phyloP scores from a whole-genome alignment of 257 asterid species.

The Petunia axillaris region DNA sequence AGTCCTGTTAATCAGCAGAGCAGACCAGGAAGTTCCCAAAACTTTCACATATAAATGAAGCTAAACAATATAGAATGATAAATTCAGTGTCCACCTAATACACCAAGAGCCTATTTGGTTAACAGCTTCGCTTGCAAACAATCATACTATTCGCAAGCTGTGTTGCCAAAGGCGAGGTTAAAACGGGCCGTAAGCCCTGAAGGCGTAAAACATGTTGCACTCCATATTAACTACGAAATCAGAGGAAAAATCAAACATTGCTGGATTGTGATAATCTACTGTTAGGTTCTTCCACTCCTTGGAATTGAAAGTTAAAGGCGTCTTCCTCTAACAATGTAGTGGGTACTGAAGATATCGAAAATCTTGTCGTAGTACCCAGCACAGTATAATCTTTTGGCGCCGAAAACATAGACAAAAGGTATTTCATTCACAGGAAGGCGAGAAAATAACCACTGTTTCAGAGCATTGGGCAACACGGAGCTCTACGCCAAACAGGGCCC shows the following conservation, averaged over 20 bases:
- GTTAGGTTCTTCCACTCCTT: not conserved
- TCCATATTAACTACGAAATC: not conserved
- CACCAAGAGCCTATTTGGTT: not conserved
- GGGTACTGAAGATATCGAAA: not conserved
- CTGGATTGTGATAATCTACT: not conserved
- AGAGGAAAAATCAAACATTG: not conserved
- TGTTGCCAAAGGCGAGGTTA: too few species aligned
- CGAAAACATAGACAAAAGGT: not conserved
- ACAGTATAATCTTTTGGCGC: not conserved
- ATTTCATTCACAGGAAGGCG: not conserved
- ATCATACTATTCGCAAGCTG: not conserved
- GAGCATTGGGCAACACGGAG: conserved; percentile 1
- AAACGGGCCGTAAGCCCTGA: too few species aligned
- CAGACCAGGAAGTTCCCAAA: conserved; percentile 24
- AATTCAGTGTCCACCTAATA: not conserved
- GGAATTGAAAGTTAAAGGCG: not conserved
- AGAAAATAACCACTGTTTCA: not conserved
- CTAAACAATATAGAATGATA: conserved; percentile 9
- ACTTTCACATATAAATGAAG: conserved; percentile 25
- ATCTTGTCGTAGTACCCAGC: not conserved
- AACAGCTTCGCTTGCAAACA: conserved; percentile 6
- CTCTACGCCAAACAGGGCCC: not conserved
- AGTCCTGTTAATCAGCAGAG: conserved; percentile 23
- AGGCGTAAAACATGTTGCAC: too few species aligned
- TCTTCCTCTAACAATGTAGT: not conserved